Percentiles rank a stretch among this genome's conserved stretches.
Conservation (phyloP, 768 basidiomycete genomes). For the Austroboletus festivus region DNA sequence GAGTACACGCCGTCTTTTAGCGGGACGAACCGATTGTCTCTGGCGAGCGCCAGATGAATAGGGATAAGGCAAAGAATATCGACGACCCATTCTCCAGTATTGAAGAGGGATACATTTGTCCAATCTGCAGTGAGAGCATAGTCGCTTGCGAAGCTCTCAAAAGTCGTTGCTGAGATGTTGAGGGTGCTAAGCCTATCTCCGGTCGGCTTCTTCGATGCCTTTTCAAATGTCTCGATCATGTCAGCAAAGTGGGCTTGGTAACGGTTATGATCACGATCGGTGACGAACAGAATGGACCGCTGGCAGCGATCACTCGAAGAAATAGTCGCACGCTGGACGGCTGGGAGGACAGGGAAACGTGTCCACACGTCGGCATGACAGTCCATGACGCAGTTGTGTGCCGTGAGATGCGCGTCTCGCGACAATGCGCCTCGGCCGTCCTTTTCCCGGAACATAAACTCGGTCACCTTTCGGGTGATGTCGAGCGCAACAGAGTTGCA, state of each 20-base stretch:
- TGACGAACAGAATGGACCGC: conserved; percentile 43
- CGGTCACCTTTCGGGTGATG: conserved; percentile 54
- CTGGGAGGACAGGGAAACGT: conserved; percentile 55
- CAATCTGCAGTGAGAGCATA: conserved; percentile 15
- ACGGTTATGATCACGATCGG: conserved; percentile 32
- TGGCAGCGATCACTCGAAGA: conserved; percentile 30
- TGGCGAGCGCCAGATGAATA: conserved; percentile 58
- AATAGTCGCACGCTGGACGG: conserved; percentile 44
- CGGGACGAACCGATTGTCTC: conserved; percentile 60
- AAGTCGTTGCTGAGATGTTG: conserved; percentile 29
- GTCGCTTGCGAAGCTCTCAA: conserved; percentile 20
- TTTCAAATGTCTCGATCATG: conserved; percentile 47
- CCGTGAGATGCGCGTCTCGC: conserved; percentile 21
- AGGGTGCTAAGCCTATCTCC: conserved; percentile 41
- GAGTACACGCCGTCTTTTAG: conserved; percentile 56
- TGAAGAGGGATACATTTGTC: conserved; percentile 35
- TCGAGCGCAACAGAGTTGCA: conserved; percentile 47
- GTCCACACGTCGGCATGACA: conserved; percentile 58
- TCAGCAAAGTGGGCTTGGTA: conserved; percentile 43
- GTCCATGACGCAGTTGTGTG: conserved; percentile 50
- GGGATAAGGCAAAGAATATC: conserved; percentile 61
- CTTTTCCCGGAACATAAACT: conserved; percentile 55
- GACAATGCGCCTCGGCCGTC: conserved; percentile 22
- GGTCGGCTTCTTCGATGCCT: conserved; percentile 49
- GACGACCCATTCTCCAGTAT: conserved; percentile 59